Evolutionary conservation across 441 rosid species (phyloP).

Genomic region (Arabidopsis hybrid): DNA sequence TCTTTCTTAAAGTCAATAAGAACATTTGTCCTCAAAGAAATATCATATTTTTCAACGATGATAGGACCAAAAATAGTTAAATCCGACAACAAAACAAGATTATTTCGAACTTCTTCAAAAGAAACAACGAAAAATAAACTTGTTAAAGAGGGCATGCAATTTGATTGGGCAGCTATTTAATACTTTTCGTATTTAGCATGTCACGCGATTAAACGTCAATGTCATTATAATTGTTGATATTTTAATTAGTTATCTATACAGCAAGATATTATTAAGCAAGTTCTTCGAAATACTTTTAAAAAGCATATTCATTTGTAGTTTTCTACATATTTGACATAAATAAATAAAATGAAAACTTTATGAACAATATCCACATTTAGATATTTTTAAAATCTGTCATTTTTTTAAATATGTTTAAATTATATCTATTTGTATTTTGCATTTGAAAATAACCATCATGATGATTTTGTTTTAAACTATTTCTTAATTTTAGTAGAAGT

Average conservation of each 20-base stretch:
- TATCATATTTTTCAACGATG: conserved; percentile 3
- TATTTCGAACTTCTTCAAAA: conserved; percentile 23
- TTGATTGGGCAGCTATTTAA: conserved; percentile 40
- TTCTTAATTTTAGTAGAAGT: too few species aligned
- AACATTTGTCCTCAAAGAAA: conserved; percentile 21
- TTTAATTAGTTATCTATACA: conserved; percentile 3
- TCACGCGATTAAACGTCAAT: not conserved
- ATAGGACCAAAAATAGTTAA: conserved; percentile 30
- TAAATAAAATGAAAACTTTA: not conserved
- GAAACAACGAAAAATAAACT: conserved; percentile 15
- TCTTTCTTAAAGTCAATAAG: conserved; percentile 26
- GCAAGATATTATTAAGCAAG: not conserved
- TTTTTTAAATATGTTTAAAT: not conserved
- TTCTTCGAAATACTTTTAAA: conserved; percentile 1
- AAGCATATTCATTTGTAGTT: not conserved
- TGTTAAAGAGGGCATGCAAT: not conserved
- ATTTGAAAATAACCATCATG: not conserved
- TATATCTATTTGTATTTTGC: not conserved
- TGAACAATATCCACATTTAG: not conserved
- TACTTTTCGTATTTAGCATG: conserved; percentile 19
- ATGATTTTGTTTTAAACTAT: too few species aligned
- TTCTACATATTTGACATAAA: not conserved
- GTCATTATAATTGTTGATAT: conserved; percentile 5
- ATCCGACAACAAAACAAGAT: not conserved
- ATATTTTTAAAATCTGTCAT: not conserved